A percentile compares a stretch with the other conserved stretches of the same genome.
Evolutionary conservation across 371 early-diverging fungal genomes (phyloP).

Genomic region (Lichtheimia ornata): DNA sequence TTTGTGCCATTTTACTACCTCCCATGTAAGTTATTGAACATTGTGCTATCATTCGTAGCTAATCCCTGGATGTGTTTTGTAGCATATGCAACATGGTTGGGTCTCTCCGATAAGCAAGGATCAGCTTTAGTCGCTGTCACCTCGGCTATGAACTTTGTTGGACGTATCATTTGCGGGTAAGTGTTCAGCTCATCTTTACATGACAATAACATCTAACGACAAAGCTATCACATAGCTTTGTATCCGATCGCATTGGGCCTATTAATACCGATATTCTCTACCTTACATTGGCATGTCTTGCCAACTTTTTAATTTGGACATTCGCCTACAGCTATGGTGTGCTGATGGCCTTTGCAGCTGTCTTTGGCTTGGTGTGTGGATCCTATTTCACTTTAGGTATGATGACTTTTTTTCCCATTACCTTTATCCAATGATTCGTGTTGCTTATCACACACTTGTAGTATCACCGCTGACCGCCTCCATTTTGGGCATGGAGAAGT

Average conservation of each 20-base stretch:
- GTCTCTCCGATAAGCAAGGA: conserved; percentile 28
- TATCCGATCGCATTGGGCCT: conserved; percentile 50
- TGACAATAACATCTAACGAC: background rate
- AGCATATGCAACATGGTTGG: conserved; percentile 36
- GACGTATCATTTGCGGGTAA: conserved; percentile 49
- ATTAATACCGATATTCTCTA: conserved; percentile 42
- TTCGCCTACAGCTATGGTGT: conserved; percentile 43
- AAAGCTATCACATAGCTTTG: conserved; percentile 15
- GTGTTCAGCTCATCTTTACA: background rate
- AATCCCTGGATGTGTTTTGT: background rate
- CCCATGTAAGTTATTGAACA: conserved; percentile 23
- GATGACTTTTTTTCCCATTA: background rate
- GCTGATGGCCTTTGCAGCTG: conserved; percentile 34
- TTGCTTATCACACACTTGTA: conserved; percentile 2
- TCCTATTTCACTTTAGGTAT: conserved; percentile 37
- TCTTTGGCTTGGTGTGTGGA: conserved; percentile 47
- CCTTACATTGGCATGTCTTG: conserved; percentile 24
- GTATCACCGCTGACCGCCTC: conserved; percentile 41
- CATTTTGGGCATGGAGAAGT: conserved; percentile 32
- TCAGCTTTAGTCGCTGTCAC: conserved; percentile 36
- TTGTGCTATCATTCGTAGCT: background rate
- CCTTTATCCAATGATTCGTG: background rate
- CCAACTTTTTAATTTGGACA: conserved; percentile 46
- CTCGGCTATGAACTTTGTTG: conserved; percentile 61
- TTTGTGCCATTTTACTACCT: conserved; percentile 42